phyloP scores from a whole-genome alignment of 1,284 basidiomycete species.

The Neonothopanus nambi region DNA sequence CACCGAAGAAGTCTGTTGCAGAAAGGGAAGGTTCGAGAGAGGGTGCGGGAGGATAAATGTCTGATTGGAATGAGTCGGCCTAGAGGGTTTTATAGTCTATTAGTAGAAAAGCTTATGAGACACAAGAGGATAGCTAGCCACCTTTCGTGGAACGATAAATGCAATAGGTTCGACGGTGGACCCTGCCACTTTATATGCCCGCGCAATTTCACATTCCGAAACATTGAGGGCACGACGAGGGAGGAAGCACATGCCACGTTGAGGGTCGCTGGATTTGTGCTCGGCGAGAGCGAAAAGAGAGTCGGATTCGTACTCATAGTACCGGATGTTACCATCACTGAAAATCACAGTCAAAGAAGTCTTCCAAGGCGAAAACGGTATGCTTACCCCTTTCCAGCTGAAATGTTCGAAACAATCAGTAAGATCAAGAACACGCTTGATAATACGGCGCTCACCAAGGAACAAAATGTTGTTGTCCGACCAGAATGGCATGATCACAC shows the following conservation, averaged over 20 bases:
- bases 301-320: constrained; percentile 92
- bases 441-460: constrained; percentile 60
- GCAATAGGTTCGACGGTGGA: too few species aligned
- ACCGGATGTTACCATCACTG: constrained; percentile 90
- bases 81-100: constrained; percentile 26
- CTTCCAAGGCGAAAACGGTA: constrained; percentile 19
- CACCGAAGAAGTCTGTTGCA: constrained; percentile 85
- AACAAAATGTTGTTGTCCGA: constrained; percentile 93
- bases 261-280: too few species aligned
- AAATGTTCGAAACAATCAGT: constrained; percentile 5
- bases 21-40: constrained; percentile 79
- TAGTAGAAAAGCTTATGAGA: too few species aligned
- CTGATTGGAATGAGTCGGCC: constrained; percentile 88
- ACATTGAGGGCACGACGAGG: too few species aligned
- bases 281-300: too few species aligned
- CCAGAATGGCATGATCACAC: constrained; percentile 98
- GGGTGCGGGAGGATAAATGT: constrained; percentile 92
- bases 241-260: too few species aligned
- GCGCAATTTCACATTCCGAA: too few species aligned
- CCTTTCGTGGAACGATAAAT: too few species aligned
- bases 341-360: constrained; percentile 19
- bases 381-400: constrained; percentile 75
- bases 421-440: constrained; percentile 8
- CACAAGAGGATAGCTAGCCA: too few species aligned
- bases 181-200: too few species aligned